Conservation (phyloP, 257 asterid species). For the Galeopsis tetrahit region DNA sequence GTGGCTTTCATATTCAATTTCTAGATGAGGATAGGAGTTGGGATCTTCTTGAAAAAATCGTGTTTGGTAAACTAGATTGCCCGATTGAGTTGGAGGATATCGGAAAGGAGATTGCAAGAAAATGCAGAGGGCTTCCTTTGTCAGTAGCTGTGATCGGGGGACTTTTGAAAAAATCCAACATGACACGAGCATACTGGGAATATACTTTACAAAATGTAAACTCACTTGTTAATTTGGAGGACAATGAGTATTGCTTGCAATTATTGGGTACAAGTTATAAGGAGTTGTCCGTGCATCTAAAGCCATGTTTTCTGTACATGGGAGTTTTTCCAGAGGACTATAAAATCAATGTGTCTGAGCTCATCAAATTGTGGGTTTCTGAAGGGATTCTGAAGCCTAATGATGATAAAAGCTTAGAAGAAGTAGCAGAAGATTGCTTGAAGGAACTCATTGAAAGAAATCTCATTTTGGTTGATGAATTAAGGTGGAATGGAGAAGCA, state of each 20-base stretch:
- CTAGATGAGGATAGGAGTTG: conserved; percentile 10
- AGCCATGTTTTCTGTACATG: not conserved
- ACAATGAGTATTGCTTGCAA: not conserved
- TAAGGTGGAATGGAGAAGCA: not conserved
- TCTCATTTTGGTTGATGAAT: not conserved
- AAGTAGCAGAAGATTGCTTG: not conserved
- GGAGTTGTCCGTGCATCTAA: not conserved
- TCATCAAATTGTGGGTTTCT: not conserved
- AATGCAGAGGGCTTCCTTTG: conserved; percentile 30
- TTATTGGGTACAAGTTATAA: not conserved
- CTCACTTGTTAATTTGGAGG: not conserved
- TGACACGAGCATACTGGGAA: not conserved
- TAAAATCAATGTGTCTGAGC: not conserved
- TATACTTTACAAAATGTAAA: not conserved
- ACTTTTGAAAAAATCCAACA: conserved; percentile 10
- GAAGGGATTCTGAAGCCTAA: not conserved
- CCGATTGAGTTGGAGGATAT: not conserved
- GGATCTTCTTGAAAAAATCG: not conserved
- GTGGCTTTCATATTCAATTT: not conserved
- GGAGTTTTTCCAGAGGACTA: not conserved
- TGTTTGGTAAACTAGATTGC: not conserved
- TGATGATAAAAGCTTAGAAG: not conserved
- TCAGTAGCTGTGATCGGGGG: conserved; percentile 23
- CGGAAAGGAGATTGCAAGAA: conserved; percentile 8
- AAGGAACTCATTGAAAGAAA: not conserved